A percentile compares a stretch with the other conserved stretches of the same genome.
Conservation (phyloP, 139 green algal species). For the Haematococcus sp. region DNA sequence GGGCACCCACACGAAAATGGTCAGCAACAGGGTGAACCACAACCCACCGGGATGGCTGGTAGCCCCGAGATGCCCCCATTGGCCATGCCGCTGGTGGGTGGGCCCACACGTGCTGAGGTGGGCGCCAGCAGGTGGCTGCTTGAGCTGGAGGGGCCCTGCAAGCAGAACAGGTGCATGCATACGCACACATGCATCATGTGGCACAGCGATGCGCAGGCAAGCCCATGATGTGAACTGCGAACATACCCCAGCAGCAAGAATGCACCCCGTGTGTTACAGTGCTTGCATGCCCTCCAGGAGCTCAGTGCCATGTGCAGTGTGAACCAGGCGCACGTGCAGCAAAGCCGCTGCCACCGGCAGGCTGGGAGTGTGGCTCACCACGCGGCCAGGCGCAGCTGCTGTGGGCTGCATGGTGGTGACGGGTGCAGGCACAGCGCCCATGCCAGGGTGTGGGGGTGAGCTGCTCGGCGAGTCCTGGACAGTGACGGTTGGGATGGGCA, state of each 20-base stretch:
- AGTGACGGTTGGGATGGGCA: too few species aligned
- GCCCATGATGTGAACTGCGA: neutral
- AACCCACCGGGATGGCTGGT: neutral
- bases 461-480: too few species aligned
- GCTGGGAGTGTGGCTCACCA: too few species aligned
- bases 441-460: neutral
- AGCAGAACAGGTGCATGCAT: neutral
- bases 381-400: too few species aligned
- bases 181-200: neutral
- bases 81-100: neutral
- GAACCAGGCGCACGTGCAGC: too few species aligned
- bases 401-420: too few species aligned
- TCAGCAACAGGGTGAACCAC: too few species aligned
- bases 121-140: neutral
- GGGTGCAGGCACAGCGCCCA: neutral
- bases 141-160: neutral
- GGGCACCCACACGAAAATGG: too few species aligned
- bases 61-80: neutral
- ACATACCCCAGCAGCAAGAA: conserved; percentile 11
- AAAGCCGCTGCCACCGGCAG: too few species aligned
- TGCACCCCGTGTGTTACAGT: neutral
- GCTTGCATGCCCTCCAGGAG: neutral
- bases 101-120: neutral
- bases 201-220: neutral
- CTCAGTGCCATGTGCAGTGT: too few species aligned